Percentiles rank a stretch among this genome's conserved stretches.
Conservation (phyloP, 139 green algal species). For the Protoeuglena noctilucae region DNA sequence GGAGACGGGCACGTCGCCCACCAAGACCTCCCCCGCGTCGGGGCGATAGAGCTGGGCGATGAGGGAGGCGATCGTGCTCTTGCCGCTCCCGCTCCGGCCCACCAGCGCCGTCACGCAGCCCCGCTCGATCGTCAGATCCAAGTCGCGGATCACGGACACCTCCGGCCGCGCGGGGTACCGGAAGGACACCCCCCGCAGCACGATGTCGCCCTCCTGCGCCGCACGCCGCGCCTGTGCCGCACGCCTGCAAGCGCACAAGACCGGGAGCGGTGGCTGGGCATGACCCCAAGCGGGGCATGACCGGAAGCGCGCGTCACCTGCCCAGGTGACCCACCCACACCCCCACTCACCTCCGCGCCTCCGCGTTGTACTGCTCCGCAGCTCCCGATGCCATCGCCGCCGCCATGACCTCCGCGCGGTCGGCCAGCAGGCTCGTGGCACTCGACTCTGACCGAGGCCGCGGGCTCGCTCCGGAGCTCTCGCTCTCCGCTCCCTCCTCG, state of each 20-base stretch:
- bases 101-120: constrained; percentile 68
- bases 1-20: constrained; percentile 14
- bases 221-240: constrained; percentile 7
- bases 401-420: too few species aligned
- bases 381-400: too few species aligned
- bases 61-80: constrained; percentile 60
- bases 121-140: constrained; percentile 43
- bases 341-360: too few species aligned
- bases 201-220: constrained; percentile 21
- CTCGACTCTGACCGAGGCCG: too few species aligned
- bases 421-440: too few species aligned
- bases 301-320: too few species aligned
- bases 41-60: constrained; percentile 48
- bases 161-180: constrained; percentile 48
- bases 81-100: constrained; percentile 60
- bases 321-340: too few species aligned
- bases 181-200: constrained; percentile 48
- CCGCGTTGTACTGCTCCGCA: too few species aligned
- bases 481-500: too few species aligned
- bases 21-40: constrained; percentile 18
- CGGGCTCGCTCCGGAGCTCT: too few species aligned
- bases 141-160: constrained; percentile 28
- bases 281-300: constrained; percentile 57
- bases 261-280: neutral
- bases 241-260: constrained; percentile 6